Evolutionary conservation across 352 stramenopile species (phyloP).

Genomic region (Peronosclerospora sorghi): DNA sequence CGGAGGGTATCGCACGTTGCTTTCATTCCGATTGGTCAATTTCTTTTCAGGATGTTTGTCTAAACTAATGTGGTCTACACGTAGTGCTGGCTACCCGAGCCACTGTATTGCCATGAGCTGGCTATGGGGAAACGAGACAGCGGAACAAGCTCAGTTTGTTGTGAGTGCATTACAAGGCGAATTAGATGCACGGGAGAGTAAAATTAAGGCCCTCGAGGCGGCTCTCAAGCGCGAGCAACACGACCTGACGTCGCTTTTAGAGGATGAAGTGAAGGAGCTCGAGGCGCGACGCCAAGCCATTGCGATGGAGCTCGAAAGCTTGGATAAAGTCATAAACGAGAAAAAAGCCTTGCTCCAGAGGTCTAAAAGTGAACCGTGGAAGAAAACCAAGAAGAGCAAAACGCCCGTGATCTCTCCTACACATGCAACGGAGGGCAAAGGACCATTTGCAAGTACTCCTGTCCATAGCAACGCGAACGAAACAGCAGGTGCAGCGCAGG

Average conservation of each 20-base stretch:
- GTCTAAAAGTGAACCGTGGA: conserved; percentile 26
- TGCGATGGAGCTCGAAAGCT: conserved; percentile 30
- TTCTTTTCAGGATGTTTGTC: too few relatives aligned
- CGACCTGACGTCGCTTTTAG: conserved; percentile 43
- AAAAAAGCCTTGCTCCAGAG: conserved; percentile 54
- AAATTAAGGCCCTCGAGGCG: conserved; percentile 69
- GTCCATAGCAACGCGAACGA: neutral
- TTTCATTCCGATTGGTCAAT: too few relatives aligned
- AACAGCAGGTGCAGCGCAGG: neutral
- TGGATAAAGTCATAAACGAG: conserved; percentile 44
- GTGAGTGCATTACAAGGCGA: conserved; percentile 71
- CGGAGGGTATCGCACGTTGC: too few relatives aligned
- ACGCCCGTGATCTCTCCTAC: conserved; percentile 5
- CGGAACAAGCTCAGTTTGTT: conserved; percentile 77
- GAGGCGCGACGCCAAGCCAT: conserved; percentile 33
- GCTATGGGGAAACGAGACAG: conserved; percentile 79
- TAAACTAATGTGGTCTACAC: too few relatives aligned
- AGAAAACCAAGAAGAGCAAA: conserved; percentile 30
- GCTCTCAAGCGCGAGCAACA: conserved; percentile 67
- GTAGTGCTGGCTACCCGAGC: neutral
- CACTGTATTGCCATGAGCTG: conserved; percentile 39
- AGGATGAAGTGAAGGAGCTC: conserved; percentile 58
- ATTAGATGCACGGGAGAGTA: conserved; percentile 68
- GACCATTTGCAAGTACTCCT: neutral
- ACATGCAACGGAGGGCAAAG: conserved; percentile 10